Evolutionary conservation across 495 filamentous ascomycete species (phyloP).

Genomic region (Durotheca rogersii): DNA sequence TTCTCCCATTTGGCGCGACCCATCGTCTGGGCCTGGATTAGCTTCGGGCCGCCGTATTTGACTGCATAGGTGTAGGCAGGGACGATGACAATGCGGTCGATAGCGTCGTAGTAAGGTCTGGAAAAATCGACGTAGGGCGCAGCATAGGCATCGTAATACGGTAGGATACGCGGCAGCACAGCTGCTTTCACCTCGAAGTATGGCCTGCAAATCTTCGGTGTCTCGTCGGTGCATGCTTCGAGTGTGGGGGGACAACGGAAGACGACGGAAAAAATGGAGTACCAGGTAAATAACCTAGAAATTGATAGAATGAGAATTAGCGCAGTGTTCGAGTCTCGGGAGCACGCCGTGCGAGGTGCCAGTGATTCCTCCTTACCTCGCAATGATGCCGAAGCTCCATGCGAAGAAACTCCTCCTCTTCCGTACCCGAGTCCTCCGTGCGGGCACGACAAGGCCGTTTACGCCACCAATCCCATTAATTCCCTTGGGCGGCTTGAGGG

Average conservation of each 20-base stretch:
- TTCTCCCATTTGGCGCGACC: conserved; percentile 74
- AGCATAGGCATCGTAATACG: conserved; percentile 84
- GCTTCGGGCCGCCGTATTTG: conserved; percentile 75
- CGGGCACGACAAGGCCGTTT: conserved; percentile 36
- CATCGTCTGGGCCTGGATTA: conserved; percentile 64
- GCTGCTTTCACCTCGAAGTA: conserved; percentile 71
- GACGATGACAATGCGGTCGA: conserved; percentile 66
- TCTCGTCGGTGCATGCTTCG: conserved; percentile 63
- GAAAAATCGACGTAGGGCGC: conserved; percentile 78
- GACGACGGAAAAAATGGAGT: conserved; percentile 71
- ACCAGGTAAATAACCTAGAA: conserved; percentile 81
- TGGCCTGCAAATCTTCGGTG: conserved; percentile 80
- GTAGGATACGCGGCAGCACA: conserved; percentile 71
- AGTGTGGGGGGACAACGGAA: conserved; percentile 78
- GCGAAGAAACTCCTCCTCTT: conserved; percentile 46
- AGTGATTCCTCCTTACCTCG: conserved; percentile 54
- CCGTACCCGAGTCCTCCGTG: conserved; percentile 25
- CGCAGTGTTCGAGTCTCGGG: background rate
- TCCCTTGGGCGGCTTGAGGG: conserved; percentile 33
- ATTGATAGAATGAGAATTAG: conserved; percentile 1
- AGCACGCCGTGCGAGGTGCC: background rate
- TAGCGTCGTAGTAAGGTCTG: conserved; percentile 67
- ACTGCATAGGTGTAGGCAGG: conserved; percentile 66
- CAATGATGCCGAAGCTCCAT: conserved; percentile 56
- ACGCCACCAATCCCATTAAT: conserved; percentile 33